Evolutionary conservation across 495 filamentous ascomycete genomes (phyloP), one percentile per base, ranked within the genome.

Genomic region (Pseudomonodictys pantanalensis): DNA sequence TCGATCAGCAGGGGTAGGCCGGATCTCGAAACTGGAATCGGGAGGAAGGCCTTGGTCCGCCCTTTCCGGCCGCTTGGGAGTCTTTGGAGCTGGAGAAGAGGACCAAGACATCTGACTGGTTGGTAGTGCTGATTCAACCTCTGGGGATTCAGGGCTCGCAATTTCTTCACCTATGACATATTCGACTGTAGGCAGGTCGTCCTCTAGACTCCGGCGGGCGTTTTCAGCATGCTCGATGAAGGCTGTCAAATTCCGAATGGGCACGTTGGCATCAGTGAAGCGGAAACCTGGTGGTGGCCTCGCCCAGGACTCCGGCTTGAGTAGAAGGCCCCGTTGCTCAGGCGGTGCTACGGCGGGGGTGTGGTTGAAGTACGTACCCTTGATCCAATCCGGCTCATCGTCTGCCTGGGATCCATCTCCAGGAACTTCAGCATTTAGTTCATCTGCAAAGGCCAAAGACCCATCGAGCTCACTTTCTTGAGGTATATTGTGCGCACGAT

Each of bases 221-320:
- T 10, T 44, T 42, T n/a, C n/a, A n/a, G 35, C 17, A 22, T 39
- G 49, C 23, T 41, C 39, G n/a, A 23, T 42, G 8, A 64, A 42
- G 10, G 46, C 26, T 6, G 3, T 61, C 9, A 60, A 41, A 2
- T 54, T 33, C 22, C 45, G 9, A 23, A 66, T 62, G 1, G 63
- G 63, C 5, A 66, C 55, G 26, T 58, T 66, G 25, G 29, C 58
- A 8, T 53, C 45, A 4, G 63, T 45, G 24, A 62, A 62, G 3
- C 33, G 10, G 9, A 24, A 25, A 20, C 50, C 50, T 9, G 62
- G 51, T 30, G 12, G 32, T 11, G 57, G 52, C 33, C 58, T 57
- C 17, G 48, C 29, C 52, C 52, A 53, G 53, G 38, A 18, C 23
- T 12, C 39, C 39, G 26, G 24, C 11, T 25, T 56, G 2, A 18